Percentiles rank a stretch among this genome's conserved stretches.
These are phyloP conservation scores for Xylaria intraflava DNA, from an alignment of 495 filamentous ascomycete species.

Conservation along the genomic window DNA sequence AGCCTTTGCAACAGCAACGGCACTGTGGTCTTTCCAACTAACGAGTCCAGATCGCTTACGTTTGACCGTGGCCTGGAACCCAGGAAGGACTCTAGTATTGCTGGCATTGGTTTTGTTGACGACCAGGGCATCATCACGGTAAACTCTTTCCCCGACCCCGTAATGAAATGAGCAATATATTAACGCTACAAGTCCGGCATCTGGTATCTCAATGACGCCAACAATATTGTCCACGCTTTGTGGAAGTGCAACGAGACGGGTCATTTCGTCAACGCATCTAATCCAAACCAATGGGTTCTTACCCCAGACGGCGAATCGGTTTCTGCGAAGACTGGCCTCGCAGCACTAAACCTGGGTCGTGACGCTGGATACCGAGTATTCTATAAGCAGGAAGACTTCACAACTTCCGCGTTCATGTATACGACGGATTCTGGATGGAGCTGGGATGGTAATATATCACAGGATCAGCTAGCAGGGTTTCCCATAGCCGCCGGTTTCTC, in stretches of 20 bases:
- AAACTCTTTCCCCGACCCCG: neutral
- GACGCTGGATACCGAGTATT: slow-evolving; percentile 30
- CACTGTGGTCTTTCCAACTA: slow-evolving; percentile 22
- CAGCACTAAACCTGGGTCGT: slow-evolving; percentile 23
- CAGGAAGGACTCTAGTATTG: slow-evolving; percentile 29
- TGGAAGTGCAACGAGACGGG: slow-evolving; percentile 26
- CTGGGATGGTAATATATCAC: neutral
- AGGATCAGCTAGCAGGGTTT: neutral
- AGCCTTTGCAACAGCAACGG: slow-evolving; percentile 28
- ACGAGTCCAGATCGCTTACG: slow-evolving; percentile 14
- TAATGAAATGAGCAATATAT: neutral
- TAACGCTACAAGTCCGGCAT: slow-evolving; percentile 22
- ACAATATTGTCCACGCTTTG: slow-evolving; percentile 22
- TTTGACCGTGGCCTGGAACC: slow-evolving; percentile 15
- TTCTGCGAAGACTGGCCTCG: slow-evolving; percentile 23
- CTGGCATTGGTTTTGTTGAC: slow-evolving; percentile 28
- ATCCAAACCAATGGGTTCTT: neutral
- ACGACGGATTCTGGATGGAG: neutral
- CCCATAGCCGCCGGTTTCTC: neutral
- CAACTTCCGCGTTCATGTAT: neutral
- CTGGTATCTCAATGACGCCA: slow-evolving; percentile 21
- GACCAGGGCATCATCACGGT: slow-evolving; percentile 17
- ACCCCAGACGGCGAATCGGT: slow-evolving; percentile 12
- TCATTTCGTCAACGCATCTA: neutral
- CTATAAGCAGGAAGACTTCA: slow-evolving; percentile 21